Base-by-base conservation (phyloP, 306 rosid species). In the Astragalus membranaceus region DNA sequence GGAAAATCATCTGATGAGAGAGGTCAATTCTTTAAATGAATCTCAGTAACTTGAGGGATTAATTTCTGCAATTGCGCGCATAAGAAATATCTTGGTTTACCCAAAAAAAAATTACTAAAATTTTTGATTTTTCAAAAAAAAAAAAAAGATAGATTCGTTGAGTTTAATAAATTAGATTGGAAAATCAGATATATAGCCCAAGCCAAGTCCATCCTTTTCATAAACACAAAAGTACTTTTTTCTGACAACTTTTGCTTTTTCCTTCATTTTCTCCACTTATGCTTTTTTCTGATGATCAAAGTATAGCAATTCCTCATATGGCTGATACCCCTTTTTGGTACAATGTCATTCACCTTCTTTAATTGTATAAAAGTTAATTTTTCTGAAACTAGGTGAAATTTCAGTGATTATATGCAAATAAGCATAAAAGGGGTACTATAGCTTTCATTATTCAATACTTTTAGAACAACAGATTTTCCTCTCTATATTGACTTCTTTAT, bases 191-290 rank as follows among this genome's bases (percentile, higher is more conserved):
- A 58, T 4, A 69, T n/a, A 75, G 35, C 65, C 63, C 41, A 78
- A 43, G 30, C 30, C 30, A 26, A 54, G 65, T 57, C 52, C 76
- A 64, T 73, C 70, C 74, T 82, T 75, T 74, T 82, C 64, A 71
- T 78, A 74, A 75, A 82, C 82, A 56, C 20, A 64, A 88, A 76
- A 76, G 79, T 72, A 75, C 69, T 75, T 81, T 66, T 81, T 80
- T 46, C 46, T 75, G 72, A 65, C 85, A 80, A 73, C 90, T 78
- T 86, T 81, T 77, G 71, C 83, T 80, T 79, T 84, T 84, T 64
- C 71, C 11, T 56, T 69, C 81, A 64, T 71, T 51, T 85, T 62
- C 83, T 68, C 78, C 78, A 58, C 73, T 72, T 75, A 57, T 67
- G 23, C 73, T 67, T 80, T 37, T 66, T 67, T 55, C 73, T 75